These are phyloP conservation scores for Cystobasidium slooffiae DNA, from an alignment of 1,284 basidiomycete genomes.

Conservation along the genomic window DNA sequence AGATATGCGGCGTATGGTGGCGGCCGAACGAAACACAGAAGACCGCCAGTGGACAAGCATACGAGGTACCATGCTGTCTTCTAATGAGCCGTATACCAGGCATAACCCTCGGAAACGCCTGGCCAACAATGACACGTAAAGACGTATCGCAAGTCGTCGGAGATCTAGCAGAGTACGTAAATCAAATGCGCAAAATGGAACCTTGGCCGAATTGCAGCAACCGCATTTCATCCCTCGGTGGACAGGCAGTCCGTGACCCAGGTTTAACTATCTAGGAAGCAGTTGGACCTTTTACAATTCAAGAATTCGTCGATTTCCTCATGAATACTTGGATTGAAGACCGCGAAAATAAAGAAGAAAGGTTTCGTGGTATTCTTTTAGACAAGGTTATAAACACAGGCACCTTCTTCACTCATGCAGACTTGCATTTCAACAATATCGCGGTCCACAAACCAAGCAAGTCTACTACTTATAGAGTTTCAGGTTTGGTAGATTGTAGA, in stretches of 20 bases:
- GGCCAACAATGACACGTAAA: neutral
- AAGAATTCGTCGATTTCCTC: neutral
- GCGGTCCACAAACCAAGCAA: neutral
- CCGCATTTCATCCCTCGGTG: neutral
- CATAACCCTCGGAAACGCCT: neutral
- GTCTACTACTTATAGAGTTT: neutral
- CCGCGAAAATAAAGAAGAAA: neutral
- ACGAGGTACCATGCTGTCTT: neutral
- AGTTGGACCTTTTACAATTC: neutral
- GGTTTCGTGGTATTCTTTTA: neutral
- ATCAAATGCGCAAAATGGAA: neutral
- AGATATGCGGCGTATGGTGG: neutral
- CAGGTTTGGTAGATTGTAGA: neutral
- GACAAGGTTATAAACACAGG: neutral
- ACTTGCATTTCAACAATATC: constrained; percentile 1
- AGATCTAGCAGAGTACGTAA: neutral
- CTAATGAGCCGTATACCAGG: neutral
- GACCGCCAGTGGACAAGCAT: too few species aligned
- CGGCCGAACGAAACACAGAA: neutral
- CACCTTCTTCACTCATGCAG: neutral
- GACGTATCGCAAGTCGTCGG: neutral
- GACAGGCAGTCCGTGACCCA: neutral
- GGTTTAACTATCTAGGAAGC: neutral
- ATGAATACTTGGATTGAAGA: neutral
- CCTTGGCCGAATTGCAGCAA: neutral